phyloP scores from a whole-genome alignment of 331 rosid species.

The Telfairia occidentalis region DNA sequence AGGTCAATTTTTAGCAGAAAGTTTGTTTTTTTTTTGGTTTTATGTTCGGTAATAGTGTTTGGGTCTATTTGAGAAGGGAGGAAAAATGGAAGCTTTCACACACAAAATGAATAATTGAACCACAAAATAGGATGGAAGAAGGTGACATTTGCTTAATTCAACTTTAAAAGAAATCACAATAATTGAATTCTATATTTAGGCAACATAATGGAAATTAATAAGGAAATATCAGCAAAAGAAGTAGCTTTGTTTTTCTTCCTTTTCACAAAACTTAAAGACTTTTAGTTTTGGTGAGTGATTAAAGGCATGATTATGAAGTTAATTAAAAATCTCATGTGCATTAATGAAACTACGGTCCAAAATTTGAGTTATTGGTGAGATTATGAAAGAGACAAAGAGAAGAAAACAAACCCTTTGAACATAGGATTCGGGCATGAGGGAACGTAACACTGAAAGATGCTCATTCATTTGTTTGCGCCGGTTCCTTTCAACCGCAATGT shows the following conservation, averaged over 20 bases:
- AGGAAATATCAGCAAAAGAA: background rate
- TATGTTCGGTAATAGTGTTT: background rate
- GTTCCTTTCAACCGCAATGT: slow-evolving; percentile 86
- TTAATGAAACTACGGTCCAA: background rate
- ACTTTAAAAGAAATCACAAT: background rate
- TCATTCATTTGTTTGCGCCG: slow-evolving; percentile 87
- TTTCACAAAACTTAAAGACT: background rate
- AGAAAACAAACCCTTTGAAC: slow-evolving; percentile 65
- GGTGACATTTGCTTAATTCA: background rate
- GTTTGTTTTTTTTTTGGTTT: background rate
- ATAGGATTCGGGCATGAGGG: slow-evolving; percentile 81
- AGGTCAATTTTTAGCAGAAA: background rate
- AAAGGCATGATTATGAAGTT: background rate
- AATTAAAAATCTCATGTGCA: background rate
- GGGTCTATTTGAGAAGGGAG: background rate
- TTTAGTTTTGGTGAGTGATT: background rate
- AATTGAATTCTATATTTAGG: slow-evolving; percentile 2
- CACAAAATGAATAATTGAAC: background rate
- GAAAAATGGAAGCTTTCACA: background rate
- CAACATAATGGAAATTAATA: background rate
- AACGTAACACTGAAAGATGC: slow-evolving; percentile 78
- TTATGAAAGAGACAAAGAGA: background rate
- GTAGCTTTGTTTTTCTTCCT: background rate
- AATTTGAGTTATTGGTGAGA: background rate
- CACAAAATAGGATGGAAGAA: background rate